Percentiles rank a stretch among this genome's conserved stretches.
phyloP scores from a whole-genome alignment of 2,329 filamentous ascomycete species.

The Diaporthe sp. region DNA sequence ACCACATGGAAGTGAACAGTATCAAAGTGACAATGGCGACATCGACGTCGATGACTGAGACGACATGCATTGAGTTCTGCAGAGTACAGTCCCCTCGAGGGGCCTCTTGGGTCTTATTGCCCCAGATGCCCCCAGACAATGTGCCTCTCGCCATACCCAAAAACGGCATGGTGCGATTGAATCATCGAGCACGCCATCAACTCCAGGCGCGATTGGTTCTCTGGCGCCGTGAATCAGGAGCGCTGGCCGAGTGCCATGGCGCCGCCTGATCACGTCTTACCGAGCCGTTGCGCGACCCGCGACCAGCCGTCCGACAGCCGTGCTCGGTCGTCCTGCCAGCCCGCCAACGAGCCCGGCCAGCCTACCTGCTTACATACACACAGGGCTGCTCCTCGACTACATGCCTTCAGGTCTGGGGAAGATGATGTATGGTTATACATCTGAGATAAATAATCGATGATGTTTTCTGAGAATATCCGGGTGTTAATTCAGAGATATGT shows the following conservation, averaged over 20 bases:
- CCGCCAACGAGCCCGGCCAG: not conserved
- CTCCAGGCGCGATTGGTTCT: constrained; percentile 33
- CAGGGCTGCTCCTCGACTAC: not conserved
- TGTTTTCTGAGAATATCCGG: not conserved
- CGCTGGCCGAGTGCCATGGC: constrained; percentile 35
- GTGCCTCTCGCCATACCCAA: constrained; percentile 30
- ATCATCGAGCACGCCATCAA: constrained; percentile 38
- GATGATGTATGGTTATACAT: too few species aligned
- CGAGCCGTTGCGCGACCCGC: constrained; percentile 36
- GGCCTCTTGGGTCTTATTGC: constrained; percentile 46
- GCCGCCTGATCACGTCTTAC: constrained; percentile 38
- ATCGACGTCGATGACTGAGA: not conserved
- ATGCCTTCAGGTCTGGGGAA: not conserved
- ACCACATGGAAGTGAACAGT: not conserved
- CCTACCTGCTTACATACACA: not conserved
- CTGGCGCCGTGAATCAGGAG: constrained; percentile 12
- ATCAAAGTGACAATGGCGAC: not conserved
- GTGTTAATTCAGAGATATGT: not conserved
- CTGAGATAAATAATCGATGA: not conserved
- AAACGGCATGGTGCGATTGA: constrained; percentile 36
- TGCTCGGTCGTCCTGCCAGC: not conserved
- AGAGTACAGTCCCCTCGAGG: not conserved
- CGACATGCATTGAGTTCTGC: not conserved
- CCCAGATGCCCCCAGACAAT: constrained; percentile 38
- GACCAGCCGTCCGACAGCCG: constrained; percentile 40